phyloP scores from a whole-genome alignment of 176 grass and related monocot genomes.

The Rhynchospora tenuis region DNA sequence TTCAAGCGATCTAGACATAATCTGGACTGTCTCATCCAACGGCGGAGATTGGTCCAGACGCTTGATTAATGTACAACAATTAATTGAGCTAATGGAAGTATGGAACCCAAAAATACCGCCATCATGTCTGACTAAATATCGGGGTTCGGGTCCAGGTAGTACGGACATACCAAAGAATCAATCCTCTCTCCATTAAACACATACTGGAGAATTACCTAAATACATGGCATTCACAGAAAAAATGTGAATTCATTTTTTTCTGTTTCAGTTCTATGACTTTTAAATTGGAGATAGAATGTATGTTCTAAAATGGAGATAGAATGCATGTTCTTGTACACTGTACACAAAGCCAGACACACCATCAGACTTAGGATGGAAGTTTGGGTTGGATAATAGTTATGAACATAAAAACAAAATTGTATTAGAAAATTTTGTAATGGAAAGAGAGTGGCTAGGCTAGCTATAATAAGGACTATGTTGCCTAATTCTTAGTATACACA shows the following conservation, averaged over 20 bases:
- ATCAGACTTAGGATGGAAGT: background rate
- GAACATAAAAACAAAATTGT: background rate
- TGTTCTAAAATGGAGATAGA: background rate
- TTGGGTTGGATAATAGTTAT: background rate
- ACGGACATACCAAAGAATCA: background rate
- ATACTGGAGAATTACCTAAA: background rate
- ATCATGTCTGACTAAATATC: background rate
- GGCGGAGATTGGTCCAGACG: background rate
- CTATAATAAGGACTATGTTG: background rate
- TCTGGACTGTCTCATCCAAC: background rate
- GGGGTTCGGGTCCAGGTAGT: background rate
- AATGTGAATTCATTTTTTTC: background rate
- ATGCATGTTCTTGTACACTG: background rate
- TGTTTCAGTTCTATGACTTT: background rate
- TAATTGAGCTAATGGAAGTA: background rate
- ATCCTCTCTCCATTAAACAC: background rate
- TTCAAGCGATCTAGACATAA: background rate
- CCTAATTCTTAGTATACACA: background rate
- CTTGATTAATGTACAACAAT: background rate
- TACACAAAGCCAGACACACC: background rate
- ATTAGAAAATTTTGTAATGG: background rate
- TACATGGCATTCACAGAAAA: background rate
- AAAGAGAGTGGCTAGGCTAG: background rate
- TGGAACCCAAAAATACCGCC: background rate
- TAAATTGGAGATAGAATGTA: background rate